Base-by-base conservation (phyloP, 805 yeast genomes). In the Teunomyces lycoperdinae region DNA sequence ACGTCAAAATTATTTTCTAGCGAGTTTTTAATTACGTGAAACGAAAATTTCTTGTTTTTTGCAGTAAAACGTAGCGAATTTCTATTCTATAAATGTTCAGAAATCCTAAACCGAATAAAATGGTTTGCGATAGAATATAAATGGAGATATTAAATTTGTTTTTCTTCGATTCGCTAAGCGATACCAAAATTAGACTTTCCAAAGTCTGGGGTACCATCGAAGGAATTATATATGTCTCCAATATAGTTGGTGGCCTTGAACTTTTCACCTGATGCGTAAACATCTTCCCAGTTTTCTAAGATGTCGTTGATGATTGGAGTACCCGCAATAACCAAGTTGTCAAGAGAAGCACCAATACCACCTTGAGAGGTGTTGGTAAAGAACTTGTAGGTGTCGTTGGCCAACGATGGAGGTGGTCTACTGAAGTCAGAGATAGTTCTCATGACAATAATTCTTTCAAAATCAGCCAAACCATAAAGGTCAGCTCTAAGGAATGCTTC, bases 371-470 rank as follows among this genome's bases (percentile, higher is more conserved):
- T 72, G 42, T 71, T 65, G 58, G 66, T 70, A 71, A 82, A 80
- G 69, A 78, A 80, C 28, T 69, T 68, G 39, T 77, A 73, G 8
- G 84, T 70, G 53, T 71, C 70, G 52, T 73, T 66, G 28, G 67
- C 60, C 54, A 66, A 52, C 2, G 67, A 61, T 42, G 74, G 73
- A 56, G 80, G 87, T 46, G 81, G 78, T 55, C 79, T 70, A 52
- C 78, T 70, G 56, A 79, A 80, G 64, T 83, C 84, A 4, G 85
- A 78, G 52, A 79, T 79, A 42, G 85, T 71, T 70, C 87, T 79
- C 80, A 81, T 68, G 26, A 81, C 70, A 9, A 81, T 79, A 50
- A 83, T 70, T 65, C 87, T 76, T 50, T 74, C 65, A 61, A 66
- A 83, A 61, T 81, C 85, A 45, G 78, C 80, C 50, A 81, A 69